These are phyloP conservation scores for Aspergillaceae sp. DNA, from an alignment of 2,329 filamentous ascomycete species.

Conservation along the genomic window DNA sequence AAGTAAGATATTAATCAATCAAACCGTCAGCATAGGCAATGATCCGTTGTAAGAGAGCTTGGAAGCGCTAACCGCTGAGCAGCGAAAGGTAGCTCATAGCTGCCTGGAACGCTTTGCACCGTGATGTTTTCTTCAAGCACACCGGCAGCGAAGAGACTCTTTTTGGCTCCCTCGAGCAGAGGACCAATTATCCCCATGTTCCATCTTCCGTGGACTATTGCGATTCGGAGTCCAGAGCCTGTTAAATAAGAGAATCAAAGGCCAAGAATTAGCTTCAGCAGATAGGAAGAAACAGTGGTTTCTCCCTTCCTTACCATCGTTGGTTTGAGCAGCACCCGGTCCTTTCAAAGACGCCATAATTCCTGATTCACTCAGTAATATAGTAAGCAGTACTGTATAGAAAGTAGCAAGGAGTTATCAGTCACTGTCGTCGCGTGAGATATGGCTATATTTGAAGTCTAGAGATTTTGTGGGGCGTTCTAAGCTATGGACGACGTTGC, in stretches of 20 bases:
- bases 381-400: background rate
- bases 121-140: constrained; percentile 84
- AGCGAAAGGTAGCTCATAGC: constrained; percentile 88
- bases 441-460: background rate
- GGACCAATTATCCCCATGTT: constrained; percentile 81
- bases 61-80: constrained; percentile 58
- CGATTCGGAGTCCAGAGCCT: constrained; percentile 72
- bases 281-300: background rate
- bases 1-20: background rate
- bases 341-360: constrained; percentile 53
- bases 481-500: background rate
- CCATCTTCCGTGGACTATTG: constrained; percentile 94
- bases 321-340: constrained; percentile 49
- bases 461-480: background rate
- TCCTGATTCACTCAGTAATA: background rate
- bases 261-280: constrained; percentile 6
- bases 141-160: constrained; percentile 66
- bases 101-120: constrained; percentile 80
- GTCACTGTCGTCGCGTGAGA: background rate
- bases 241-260: background rate
- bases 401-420: too few species aligned
- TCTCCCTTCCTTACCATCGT: constrained; percentile 43
- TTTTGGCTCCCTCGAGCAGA: constrained; percentile 70
- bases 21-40: background rate
- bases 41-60: too few species aligned